Percentiles rank a stretch among this genome's conserved stretches.
phyloP scores from a whole-genome alignment of 2,329 filamentous ascomycete species.

The Pestalotiopsis sp. region DNA sequence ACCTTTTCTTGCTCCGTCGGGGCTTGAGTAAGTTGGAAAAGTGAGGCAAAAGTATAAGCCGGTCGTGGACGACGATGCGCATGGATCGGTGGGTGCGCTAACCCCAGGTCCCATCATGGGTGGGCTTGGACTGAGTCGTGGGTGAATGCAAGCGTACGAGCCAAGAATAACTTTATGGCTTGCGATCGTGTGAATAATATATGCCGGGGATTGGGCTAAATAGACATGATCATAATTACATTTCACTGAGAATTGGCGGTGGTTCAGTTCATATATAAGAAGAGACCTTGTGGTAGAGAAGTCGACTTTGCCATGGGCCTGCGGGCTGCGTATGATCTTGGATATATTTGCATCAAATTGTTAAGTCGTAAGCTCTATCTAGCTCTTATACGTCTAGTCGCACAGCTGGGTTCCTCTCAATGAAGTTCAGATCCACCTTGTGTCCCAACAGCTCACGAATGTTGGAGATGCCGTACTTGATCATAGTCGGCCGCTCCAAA shows the following conservation, averaged over 20 bases:
- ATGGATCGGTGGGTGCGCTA: not conserved
- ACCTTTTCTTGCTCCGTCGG: not conserved
- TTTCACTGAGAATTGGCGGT: not conserved
- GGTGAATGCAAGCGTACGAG: not conserved
- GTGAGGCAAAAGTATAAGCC: not conserved
- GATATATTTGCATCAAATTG: not conserved
- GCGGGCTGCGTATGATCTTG: not conserved
- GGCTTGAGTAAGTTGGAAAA: not conserved
- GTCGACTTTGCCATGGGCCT: not conserved
- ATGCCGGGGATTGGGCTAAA: too few relatives aligned
- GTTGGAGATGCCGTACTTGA: slow-evolving; percentile 88
- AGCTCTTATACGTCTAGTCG: slow-evolving; percentile 77
- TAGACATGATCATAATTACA: too few relatives aligned
- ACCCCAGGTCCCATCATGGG: too few relatives aligned
- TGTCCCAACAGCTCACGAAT: slow-evolving; percentile 92
- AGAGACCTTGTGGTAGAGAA: not conserved
- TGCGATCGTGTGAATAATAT: too few relatives aligned
- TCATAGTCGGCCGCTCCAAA: slow-evolving; percentile 96
- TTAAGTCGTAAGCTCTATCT: slow-evolving; percentile 26
- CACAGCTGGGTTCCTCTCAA: slow-evolving; percentile 89
- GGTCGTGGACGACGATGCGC: not conserved
- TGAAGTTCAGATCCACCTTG: slow-evolving; percentile 92
- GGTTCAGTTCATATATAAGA: too few relatives aligned
- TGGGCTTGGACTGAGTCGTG: not conserved
- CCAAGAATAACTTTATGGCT: too few relatives aligned